A percentile compares a stretch with the other conserved stretches of the same genome.
Conservation (phyloP, 257 asterid genomes). For the Jaltomata sinuosa region DNA sequence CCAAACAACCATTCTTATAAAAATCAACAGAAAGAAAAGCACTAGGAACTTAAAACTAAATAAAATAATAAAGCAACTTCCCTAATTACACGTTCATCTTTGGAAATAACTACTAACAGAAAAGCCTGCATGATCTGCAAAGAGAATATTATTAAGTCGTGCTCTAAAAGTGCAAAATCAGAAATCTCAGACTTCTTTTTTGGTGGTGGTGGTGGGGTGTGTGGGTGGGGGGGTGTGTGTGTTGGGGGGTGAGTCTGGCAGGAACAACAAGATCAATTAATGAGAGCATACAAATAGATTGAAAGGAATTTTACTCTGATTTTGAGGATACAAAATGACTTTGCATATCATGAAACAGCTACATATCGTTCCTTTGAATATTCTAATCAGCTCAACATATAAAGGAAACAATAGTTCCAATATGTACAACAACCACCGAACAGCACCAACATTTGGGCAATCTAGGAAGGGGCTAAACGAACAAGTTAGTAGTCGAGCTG, state of each 20-base stretch:
- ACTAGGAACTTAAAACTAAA: background rate
- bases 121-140: background rate
- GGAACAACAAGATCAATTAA: background rate
- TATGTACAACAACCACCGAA: constrained; percentile 47
- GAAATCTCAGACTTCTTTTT: background rate
- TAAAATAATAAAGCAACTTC: background rate
- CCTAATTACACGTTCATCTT: background rate
- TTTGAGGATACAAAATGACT: constrained; percentile 2
- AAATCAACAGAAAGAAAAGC: background rate
- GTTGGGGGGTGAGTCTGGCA: background rate
- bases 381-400: constrained; percentile 26
- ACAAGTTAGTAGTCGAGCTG: constrained; percentile 47
- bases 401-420: constrained; percentile 20
- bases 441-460: constrained; percentile 27
- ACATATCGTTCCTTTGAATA: constrained; percentile 38
- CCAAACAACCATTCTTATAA: background rate
- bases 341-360: constrained; percentile 37
- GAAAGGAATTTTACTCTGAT: background rate
- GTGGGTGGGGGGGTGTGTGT: background rate
- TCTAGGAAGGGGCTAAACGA: constrained; percentile 23
- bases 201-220: background rate
- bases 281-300: background rate
- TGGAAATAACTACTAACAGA: background rate
- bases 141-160: background rate
- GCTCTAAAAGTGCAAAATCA: background rate